Evolutionary conservation across 164 flowering plant species (phyloP).

Genomic region (Berberis thunbergii): DNA sequence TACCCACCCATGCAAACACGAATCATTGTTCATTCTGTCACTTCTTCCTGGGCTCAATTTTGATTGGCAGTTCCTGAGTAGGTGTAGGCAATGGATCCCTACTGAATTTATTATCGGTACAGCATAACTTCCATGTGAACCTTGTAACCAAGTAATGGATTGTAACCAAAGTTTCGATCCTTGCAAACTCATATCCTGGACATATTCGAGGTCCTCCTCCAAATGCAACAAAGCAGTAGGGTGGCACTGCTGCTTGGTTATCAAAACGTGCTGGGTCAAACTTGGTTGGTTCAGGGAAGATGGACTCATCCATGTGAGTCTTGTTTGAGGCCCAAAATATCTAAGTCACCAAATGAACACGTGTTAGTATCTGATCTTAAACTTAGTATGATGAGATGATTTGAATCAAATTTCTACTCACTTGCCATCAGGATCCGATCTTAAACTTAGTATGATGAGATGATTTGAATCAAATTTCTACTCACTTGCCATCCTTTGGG

Average conservation of each 20-base stretch:
- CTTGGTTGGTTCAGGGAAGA: not conserved
- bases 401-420: not conserved
- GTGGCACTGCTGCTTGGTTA: not conserved
- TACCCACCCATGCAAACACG: not conserved
- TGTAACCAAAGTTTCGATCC: not conserved
- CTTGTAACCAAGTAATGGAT: not conserved
- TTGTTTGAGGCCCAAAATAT: not conserved
- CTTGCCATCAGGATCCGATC: not conserved
- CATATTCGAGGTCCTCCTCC: not conserved
- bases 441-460: not conserved
- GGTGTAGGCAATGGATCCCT: constrained; percentile 11
- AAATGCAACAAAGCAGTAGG: constrained; percentile 26
- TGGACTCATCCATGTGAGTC: not conserved
- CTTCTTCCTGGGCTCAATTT: not conserved
- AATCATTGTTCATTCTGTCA: not conserved
- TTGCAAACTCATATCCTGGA: constrained; percentile 2
- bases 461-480: not conserved
- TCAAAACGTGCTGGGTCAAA: not conserved
- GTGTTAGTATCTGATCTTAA: not conserved
- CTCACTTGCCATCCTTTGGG: constrained; percentile 10
- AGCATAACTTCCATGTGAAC: not conserved
- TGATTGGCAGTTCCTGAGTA: constrained; percentile 28
- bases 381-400: not conserved
- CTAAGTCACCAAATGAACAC: not conserved
- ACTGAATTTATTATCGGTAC: not conserved